Percentiles rank a stretch among this genome's conserved stretches.
phyloP scores from a whole-genome alignment of 306 rosid species.

The Potentilla sterilis region DNA sequence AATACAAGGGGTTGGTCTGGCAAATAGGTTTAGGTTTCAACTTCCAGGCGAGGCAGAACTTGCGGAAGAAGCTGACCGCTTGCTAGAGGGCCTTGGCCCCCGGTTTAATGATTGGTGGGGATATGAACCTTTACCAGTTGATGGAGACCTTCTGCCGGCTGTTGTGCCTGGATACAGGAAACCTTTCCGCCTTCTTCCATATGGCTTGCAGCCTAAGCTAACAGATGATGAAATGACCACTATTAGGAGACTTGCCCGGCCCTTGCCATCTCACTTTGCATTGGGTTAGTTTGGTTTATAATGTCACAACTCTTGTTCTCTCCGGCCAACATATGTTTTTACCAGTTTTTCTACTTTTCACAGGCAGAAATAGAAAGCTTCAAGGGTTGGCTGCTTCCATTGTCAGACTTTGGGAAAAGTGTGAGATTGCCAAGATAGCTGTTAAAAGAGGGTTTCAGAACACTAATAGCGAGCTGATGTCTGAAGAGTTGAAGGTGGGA shows the following conservation, averaged over 20 bases:
- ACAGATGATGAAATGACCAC: constrained; percentile 92
- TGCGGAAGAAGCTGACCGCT: constrained; percentile 67
- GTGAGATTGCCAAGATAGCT: constrained; percentile 90
- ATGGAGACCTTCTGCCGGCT: constrained; percentile 88
- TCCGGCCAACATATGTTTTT: constrained; percentile 13
- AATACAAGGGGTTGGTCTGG: constrained; percentile 78
- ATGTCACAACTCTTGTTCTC: constrained; percentile 15
- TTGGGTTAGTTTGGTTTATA: constrained; percentile 57
- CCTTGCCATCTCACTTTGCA: constrained; percentile 84
- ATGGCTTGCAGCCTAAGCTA: constrained; percentile 74
- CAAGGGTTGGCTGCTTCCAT: constrained; percentile 88
- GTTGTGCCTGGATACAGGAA: constrained; percentile 68
- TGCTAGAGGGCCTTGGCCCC: constrained; percentile 83
- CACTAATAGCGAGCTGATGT: constrained; percentile 73
- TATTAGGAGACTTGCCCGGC: constrained; percentile 74
- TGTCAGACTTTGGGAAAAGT: constrained; percentile 86
- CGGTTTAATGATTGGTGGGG: constrained; percentile 98
- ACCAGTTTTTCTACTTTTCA: constrained; percentile 18
- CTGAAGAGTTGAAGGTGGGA: constrained; percentile 79
- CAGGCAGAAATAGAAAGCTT: constrained; percentile 81
- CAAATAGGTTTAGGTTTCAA: constrained; percentile 68
- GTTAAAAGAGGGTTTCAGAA: constrained; percentile 91
- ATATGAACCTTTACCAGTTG: constrained; percentile 83
- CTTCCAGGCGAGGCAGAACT: constrained; percentile 76
- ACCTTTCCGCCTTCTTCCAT: constrained; percentile 97